phyloP scores from a whole-genome alignment of 75 land plant species.

The Adiantum capillusveneris region DNA sequence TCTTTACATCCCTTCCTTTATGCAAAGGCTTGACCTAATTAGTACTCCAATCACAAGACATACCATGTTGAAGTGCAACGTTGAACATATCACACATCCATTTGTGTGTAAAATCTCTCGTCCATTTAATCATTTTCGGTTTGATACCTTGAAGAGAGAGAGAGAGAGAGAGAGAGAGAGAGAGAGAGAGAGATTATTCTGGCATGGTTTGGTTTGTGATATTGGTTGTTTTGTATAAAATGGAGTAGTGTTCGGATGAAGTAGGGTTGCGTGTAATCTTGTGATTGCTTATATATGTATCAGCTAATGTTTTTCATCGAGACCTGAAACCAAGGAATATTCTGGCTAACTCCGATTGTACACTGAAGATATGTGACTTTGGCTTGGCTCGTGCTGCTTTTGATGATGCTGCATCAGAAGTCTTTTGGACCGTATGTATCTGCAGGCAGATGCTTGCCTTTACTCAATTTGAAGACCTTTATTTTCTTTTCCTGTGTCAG shows the following conservation, averaged over 20 bases:
- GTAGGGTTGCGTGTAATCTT: not conserved
- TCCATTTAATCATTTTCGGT: no score
- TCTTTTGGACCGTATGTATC: conserved; percentile 64
- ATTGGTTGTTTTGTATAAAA: not conserved
- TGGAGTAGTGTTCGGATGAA: not conserved
- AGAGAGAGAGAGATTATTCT: no score
- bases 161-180: no score
- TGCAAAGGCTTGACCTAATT: no score
- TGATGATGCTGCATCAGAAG: conserved; percentile 51
- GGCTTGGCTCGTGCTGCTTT: conserved; percentile 69
- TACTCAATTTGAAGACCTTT: not conserved
- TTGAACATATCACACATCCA: no score
- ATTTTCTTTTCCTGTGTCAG: not conserved
- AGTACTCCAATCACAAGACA: no score
- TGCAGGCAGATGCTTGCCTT: no score
- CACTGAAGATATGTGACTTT: conserved; percentile 70
- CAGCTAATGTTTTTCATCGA: conserved; percentile 75
- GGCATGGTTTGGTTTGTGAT: no score
- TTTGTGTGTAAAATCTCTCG: no score
- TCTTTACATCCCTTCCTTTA: no score
- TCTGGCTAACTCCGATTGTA: conserved; percentile 71
- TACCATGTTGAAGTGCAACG: no score
- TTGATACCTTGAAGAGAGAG: no score
- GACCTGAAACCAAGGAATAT: conserved; percentile 76
- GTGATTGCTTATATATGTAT: conserved; percentile 3